Evolutionary conservation across 2,329 filamentous ascomycete genomes (phyloP), one percentile per base, ranked within the genome.

Genomic region (Penicillium brasilianum): DNA sequence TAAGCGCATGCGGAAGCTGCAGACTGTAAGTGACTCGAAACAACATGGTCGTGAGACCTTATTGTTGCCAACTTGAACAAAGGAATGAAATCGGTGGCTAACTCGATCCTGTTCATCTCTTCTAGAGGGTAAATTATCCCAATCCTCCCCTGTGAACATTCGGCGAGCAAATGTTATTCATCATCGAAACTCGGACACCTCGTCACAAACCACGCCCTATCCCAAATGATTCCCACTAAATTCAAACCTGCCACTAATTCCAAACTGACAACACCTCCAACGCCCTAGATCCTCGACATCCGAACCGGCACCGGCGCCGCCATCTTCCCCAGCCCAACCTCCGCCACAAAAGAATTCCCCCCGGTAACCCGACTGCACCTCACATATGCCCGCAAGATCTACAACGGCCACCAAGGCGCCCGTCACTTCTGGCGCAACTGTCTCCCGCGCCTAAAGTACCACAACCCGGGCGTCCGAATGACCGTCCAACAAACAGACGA

Each of bases 341-440:
- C 68, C 53, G 67, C 72, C 50, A 66, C 71, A 58, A 72, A 73
- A 66, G 71, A 76, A 69, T 70, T 73, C 56, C 73, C 76, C 54
- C 72, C 75, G 62, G 73, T 80, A 50, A 78, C 78, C 51, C 75
- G 78, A 32, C 71, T 81, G 46, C 77, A 79, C 66, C 73, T 82
- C 51, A 78, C 77, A 65, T 82, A 81, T 63, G 77, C 78, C 25
- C 71, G 64, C 55, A 80, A 78, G 63, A 77, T 77, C 63, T 76
- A 81, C 65, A 71, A 73, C 65, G 72, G 74, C 57, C 73, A 76
- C 65, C 71, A 71, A 61, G 77, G 76, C 49, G 73, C 75, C 66
- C 96, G 93, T 72, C 92, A 92, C 81, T 97, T 99, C 85, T 97
- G 92, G 91, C 87, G 86, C 66, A 83, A 88, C 62, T 90, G 88